A percentile compares a stretch with the other conserved stretches of the same genome.
Evolutionary conservation across 163 green algal genomes (phyloP).

Genomic region (Coccomyxa subellipsoidea): DNA sequence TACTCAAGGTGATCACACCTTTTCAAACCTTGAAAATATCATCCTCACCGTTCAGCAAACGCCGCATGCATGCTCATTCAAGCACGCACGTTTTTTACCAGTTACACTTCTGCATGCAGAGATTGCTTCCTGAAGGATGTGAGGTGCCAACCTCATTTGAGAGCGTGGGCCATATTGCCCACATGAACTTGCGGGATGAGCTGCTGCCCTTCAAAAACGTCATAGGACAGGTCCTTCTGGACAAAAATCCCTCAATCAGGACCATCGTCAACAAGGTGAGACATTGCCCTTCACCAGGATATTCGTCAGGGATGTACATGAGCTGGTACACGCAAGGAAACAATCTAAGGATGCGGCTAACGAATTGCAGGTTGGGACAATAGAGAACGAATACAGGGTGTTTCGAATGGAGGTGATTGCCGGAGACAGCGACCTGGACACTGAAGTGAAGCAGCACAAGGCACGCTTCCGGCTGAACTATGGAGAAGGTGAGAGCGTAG

Average conservation of each 20-base stretch:
- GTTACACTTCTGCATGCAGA: slow-evolving; percentile 30
- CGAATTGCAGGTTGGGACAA: slow-evolving; percentile 63
- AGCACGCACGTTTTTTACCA: background rate
- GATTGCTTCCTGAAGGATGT: slow-evolving; percentile 71
- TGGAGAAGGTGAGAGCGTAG: slow-evolving; percentile 44
- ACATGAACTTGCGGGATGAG: slow-evolving; percentile 91
- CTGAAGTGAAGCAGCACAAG: slow-evolving; percentile 86
- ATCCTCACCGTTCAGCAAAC: no score
- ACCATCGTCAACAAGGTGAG: slow-evolving; percentile 94
- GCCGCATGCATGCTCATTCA: background rate
- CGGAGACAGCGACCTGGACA: slow-evolving; percentile 43
- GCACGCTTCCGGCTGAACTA: slow-evolving; percentile 87
- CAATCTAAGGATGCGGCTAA: background rate
- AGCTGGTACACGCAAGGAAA: no score
- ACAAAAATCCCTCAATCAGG: slow-evolving; percentile 91
- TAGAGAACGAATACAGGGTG: slow-evolving; percentile 93
- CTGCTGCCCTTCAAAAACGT: slow-evolving; percentile 79
- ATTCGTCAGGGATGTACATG: no score
- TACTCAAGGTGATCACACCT: slow-evolving; percentile 65
- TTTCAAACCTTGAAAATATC: no score
- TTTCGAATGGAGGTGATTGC: slow-evolving; percentile 91
- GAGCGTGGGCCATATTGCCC: slow-evolving; percentile 91
- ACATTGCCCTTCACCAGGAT: no score
- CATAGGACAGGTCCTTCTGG: slow-evolving; percentile 87
- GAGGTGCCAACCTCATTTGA: slow-evolving; percentile 94